phyloP scores from a whole-genome alignment of 495 filamentous ascomycete species.

The Aspergillus panamensis region DNA sequence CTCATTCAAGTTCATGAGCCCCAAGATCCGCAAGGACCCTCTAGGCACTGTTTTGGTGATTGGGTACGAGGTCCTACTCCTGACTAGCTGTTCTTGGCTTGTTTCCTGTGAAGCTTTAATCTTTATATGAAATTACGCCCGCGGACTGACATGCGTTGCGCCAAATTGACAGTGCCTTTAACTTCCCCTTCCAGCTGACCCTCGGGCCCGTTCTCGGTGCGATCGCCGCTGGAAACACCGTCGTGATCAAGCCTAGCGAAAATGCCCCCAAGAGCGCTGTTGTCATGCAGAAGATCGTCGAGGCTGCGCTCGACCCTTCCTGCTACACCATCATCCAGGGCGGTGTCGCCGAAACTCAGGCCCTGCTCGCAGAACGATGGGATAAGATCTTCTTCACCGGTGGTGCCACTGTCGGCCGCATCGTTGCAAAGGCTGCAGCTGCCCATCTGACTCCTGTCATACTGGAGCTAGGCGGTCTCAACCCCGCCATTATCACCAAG shows the following conservation, averaged over 20 bases:
- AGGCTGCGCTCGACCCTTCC: constrained; percentile 69
- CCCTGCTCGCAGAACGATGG: constrained; percentile 83
- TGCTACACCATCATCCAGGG: constrained; percentile 80
- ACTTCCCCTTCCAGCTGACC: constrained; percentile 82
- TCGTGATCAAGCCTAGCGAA: constrained; percentile 86
- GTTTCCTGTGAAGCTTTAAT: constrained; percentile 14
- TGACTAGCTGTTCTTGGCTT: neutral
- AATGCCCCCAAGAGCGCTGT: constrained; percentile 69
- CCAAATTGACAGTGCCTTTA: constrained; percentile 66
- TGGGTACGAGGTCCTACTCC: constrained; percentile 47
- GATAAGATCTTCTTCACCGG: constrained; percentile 99
- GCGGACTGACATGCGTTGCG: neutral
- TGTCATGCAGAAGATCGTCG: constrained; percentile 72
- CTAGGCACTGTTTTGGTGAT: constrained; percentile 81
- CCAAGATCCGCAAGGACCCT: constrained; percentile 84
- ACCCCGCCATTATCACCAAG: constrained; percentile 86
- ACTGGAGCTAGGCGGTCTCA: constrained; percentile 86
- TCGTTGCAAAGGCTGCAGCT: constrained; percentile 89
- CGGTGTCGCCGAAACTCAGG: constrained; percentile 71
- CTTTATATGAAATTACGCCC: neutral
- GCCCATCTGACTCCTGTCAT: constrained; percentile 84
- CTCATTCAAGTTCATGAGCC: constrained; percentile 61
- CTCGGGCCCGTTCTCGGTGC: constrained; percentile 81
- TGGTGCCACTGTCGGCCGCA: constrained; percentile 67
- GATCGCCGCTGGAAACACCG: constrained; percentile 87